Conservation (phyloP, 768 basidiomycete genomes). For the Pulveroboletus sp. region DNA sequence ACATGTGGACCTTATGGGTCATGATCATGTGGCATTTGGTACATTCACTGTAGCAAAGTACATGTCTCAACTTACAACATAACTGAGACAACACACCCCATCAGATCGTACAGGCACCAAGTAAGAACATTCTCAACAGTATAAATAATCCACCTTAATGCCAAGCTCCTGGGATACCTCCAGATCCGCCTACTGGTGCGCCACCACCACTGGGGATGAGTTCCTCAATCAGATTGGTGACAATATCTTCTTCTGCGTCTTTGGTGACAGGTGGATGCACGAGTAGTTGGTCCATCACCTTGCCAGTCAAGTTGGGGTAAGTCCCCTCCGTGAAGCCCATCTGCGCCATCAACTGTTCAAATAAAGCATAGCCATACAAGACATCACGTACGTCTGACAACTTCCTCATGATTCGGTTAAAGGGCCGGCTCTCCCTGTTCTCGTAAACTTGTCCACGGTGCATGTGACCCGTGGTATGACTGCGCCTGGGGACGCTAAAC, state of each 20-base stretch:
- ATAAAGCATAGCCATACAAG: slow-evolving; percentile 6
- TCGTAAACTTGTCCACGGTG: slow-evolving; percentile 17
- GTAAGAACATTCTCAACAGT: not conserved
- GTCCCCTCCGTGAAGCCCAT: slow-evolving; percentile 69
- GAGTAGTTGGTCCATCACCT: slow-evolving; percentile 48
- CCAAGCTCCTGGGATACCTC: slow-evolving; percentile 46
- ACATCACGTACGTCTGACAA: slow-evolving; percentile 55
- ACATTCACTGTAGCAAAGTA: not conserved
- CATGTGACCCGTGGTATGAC: slow-evolving; percentile 30
- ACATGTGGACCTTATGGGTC: no score
- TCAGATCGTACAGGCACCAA: slow-evolving; percentile 14
- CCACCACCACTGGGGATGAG: slow-evolving; percentile 43
- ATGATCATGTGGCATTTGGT: not conserved
- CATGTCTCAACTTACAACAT: not conserved
- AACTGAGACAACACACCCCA: not conserved
- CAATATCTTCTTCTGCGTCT: slow-evolving; percentile 61
- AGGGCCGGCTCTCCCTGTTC: slow-evolving; percentile 34
- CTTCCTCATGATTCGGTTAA: slow-evolving; percentile 50
- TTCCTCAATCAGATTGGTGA: slow-evolving; percentile 57
- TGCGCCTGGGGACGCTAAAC: slow-evolving; percentile 48
- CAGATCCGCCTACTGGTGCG: slow-evolving; percentile 34
- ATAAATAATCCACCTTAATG: slow-evolving; percentile 21
- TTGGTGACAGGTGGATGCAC: slow-evolving; percentile 38
- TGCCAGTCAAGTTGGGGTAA: slow-evolving; percentile 47
- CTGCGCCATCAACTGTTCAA: slow-evolving; percentile 31